Evolutionary conservation across 441 rosid species (phyloP).

Genomic region (Erodium moschatum): DNA sequence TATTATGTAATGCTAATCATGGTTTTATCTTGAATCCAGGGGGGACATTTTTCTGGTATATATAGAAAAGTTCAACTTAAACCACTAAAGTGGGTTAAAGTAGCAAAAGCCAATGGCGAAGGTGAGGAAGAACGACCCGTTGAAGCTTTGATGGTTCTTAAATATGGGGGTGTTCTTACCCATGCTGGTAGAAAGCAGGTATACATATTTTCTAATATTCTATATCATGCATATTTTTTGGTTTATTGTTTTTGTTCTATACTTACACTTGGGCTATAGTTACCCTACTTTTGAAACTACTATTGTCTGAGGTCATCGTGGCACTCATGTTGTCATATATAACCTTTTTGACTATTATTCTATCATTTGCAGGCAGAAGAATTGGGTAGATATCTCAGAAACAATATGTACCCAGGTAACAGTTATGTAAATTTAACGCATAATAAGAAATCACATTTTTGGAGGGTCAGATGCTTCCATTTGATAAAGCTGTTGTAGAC

Average conservation of each 20-base stretch:
- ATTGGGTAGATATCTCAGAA: constrained; percentile 88
- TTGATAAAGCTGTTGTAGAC: not conserved
- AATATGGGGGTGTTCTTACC: constrained; percentile 98
- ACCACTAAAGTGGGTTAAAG: constrained; percentile 92
- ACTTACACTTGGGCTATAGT: not conserved
- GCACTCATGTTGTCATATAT: not conserved
- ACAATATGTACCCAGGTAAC: constrained; percentile 98
- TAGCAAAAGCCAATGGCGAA: constrained; percentile 61
- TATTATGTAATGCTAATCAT: constrained; percentile 8
- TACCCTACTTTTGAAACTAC: not conserved
- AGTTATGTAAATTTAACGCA: not conserved
- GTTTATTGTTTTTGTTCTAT: not conserved
- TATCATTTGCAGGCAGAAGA: constrained; percentile 83
- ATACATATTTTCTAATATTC: constrained; percentile 15
- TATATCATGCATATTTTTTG: not conserved
- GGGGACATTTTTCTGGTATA: constrained; percentile 98
- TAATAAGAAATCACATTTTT: not conserved
- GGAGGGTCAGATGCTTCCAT: not conserved
- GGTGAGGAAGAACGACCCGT: constrained; percentile 91
- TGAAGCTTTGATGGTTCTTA: constrained; percentile 98
- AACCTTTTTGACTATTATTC: constrained; percentile 14
- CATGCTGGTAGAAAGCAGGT: constrained; percentile 99
- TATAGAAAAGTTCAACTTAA: constrained; percentile 98
- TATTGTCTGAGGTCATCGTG: not conserved
- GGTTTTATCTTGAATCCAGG: constrained; percentile 42